These are phyloP conservation scores for Ambrosiella xylebori DNA, from an alignment of 2,329 filamentous ascomycete genomes.

Conservation along the genomic window DNA sequence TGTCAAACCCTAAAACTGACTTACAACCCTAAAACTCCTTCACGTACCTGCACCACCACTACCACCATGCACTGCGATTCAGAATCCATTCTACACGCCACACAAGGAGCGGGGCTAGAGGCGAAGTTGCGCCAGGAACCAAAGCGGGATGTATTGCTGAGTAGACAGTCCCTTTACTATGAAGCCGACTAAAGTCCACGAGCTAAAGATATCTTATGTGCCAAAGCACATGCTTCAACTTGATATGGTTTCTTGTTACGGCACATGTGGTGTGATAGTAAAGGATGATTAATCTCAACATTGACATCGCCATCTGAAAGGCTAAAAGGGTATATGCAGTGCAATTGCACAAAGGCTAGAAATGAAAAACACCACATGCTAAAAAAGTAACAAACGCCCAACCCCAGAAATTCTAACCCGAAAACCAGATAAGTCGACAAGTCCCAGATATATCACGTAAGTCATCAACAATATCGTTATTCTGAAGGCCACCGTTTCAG, in stretches of 20 bases:
- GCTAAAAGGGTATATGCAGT: constrained; percentile 9
- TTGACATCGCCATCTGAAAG: neutral
- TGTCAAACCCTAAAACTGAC: neutral
- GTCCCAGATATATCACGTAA: constrained; percentile 3
- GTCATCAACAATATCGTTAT: constrained; percentile 1
- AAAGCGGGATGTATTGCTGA: neutral
- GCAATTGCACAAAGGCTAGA: neutral
- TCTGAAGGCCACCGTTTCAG: neutral
- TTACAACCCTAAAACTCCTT: neutral
- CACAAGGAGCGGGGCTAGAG: neutral
- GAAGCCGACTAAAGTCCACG: too few species aligned
- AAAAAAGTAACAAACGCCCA: neutral
- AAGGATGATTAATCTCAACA: neutral
- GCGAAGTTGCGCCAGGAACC: neutral
- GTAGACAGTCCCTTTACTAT: neutral
- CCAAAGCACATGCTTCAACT: too few species aligned
- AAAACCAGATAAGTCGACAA: neutral
- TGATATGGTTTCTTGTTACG: too few species aligned
- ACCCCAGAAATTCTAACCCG: neutral
- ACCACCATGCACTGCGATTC: neutral
- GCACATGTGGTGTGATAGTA: too few species aligned
- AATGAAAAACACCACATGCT: neutral
- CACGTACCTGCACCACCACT: neutral
- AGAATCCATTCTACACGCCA: neutral
- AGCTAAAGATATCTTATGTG: too few species aligned